Base-by-base conservation (phyloP, 202 grass and related monocot species). In the Musa balbisiana region DNA sequence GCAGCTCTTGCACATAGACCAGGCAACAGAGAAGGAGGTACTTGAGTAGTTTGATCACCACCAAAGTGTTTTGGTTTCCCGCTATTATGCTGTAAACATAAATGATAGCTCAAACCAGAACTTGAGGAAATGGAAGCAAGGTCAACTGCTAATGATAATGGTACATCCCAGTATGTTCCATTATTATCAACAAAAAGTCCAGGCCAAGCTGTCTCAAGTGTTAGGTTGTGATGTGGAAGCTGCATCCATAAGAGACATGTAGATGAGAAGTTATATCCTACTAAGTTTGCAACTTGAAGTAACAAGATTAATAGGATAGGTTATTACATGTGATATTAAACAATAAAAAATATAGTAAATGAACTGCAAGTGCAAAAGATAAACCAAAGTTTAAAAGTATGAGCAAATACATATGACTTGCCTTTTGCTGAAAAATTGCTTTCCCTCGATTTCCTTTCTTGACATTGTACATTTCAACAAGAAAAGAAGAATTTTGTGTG, bases 341-440 rank as follows among this genome's bases (percentile, higher is more conserved):
- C 33, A 43, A 43, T 43, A 8, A 5, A 43, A 43, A 43, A 43
- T 43, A 43, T 43, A 23, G 10, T 5, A 73, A 73, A 56, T 15
- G 10, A 71, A 51, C 2, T 12, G 15, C 9, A 22, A 15, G 13
- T 54, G 10, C 5, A 14, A 73, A 54, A 55, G 52, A 27, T 64
- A 29, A 63, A 54, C 21, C 64, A 67, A 55, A 26, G 10, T 10
- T 84, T 81, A 76, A 87, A 79, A 73, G 49, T 85, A 85, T 87
- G 74, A 78, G 76, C 73, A 80, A 86, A 15, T 83, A 83, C 80
- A 91, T 80, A 85, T 82, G 69, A 81, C 87, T 89, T 93, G 88
- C 93, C 93, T 97, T 89, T 76, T 97, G 86, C 69, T 91, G 82
- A 87, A 92, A 93, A 64, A 91, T 84, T 24, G 84, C 90, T 93